These are phyloP conservation scores for Rubia occidens DNA, from an alignment of 305 asterid species.

Conservation along the genomic window DNA sequence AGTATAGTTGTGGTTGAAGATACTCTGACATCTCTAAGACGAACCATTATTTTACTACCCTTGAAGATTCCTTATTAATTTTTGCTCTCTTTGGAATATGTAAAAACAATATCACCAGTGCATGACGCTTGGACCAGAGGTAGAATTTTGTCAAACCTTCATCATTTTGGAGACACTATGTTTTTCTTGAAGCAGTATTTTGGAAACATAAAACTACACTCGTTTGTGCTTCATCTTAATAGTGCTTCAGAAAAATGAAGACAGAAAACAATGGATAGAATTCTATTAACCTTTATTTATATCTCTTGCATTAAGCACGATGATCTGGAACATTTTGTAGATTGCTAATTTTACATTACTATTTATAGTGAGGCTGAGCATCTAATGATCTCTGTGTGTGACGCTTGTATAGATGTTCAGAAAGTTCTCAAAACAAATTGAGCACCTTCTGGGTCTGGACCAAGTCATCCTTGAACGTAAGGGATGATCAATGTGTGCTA, in stretches of 20 bases:
- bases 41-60: neutral
- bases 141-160: neutral
- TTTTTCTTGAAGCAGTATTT: neutral
- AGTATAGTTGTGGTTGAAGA: neutral
- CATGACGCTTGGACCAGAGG: neutral
- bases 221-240: neutral
- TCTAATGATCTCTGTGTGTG: neutral
- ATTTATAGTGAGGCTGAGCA: neutral
- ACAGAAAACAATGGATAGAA: neutral
- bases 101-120: neutral
- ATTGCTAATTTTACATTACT: neutral
- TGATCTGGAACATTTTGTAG: neutral
- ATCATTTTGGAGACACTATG: neutral
- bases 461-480: neutral
- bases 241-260: neutral
- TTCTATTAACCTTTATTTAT: neutral
- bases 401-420: neutral
- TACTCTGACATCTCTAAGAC: neutral
- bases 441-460: neutral
- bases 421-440: neutral
- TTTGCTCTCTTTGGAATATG: neutral
- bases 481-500: neutral
- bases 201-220: neutral
- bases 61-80: neutral
- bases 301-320: neutral